Evolutionary conservation across 2,329 filamentous ascomycete genomes (phyloP), one percentile per base, ranked within the genome.

Genomic region (Sporothrix pallida): DNA sequence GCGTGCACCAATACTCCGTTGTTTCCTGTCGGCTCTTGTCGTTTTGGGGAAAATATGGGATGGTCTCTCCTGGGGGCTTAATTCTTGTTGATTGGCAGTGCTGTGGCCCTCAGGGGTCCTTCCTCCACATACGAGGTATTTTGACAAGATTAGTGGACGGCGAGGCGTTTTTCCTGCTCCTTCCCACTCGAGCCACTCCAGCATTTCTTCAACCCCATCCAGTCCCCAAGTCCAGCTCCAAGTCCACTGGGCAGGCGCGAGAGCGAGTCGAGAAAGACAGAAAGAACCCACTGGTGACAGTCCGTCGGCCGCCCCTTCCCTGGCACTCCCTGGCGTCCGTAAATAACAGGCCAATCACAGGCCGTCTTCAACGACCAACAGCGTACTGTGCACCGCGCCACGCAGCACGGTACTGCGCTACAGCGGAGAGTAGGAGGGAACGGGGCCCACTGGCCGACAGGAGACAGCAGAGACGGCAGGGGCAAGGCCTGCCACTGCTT

Each of bases 81-180:
- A 37, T 37, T 37, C 31, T 48, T 20, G 42, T 46, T 10, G 37
- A 46, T 12, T 65, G 60, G 42, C 37, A 46, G 60, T 20, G 10
- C 8, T 44, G 62, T 50, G 20, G 52, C 17, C 23, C 42, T 31
- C 54, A 71, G 70, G 54, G 72, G 58, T 46, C 13, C 42, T 37
- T 37, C 48, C 58, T 73, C 67, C 56, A 52, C 50, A 31, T 52
- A 17, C 31, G 31, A 37, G 31, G 31, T 37, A 37, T 37, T 37
- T 37, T 52, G 26, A 50, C 23, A 23, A 52, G 17, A 50, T 52
- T 37, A 52, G 69, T 68, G 60, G 69, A 65, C 50, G 69, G 63
- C 70, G 68, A 74, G 73, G 73, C 73, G 70, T 74, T 74, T 74
- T 74, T 74, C 62, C 58, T 58, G 52, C 50, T 52, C 17, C 37